These are phyloP conservation scores for Centaurea solstitialis DNA, from an alignment of 129 eudicot genomes.

Conservation along the genomic window DNA sequence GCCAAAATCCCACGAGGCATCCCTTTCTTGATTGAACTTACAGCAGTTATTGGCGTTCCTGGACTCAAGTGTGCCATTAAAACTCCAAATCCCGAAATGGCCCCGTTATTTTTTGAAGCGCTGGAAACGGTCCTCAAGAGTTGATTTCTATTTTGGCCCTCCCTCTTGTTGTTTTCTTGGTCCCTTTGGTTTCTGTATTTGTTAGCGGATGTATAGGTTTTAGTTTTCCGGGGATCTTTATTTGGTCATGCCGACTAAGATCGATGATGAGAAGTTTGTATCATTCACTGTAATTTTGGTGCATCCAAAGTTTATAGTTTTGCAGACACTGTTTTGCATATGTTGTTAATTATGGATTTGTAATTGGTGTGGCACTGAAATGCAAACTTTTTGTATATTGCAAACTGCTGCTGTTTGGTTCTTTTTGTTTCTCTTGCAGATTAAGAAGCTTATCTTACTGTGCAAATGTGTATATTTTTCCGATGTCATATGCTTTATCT, in stretches of 20 bases:
- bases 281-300: neutral
- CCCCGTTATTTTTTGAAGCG: slow-evolving; percentile 84
- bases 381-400: neutral
- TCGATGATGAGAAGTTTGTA: slow-evolving; percentile 12
- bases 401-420: neutral
- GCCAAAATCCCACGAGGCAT: slow-evolving; percentile 80
- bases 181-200: slow-evolving; percentile 5
- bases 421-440: neutral
- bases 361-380: neutral
- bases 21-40: slow-evolving; percentile 90
- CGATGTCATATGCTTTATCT: neutral
- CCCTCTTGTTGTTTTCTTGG: neutral
- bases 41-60: slow-evolving; percentile 72
- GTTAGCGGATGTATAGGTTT: slow-evolving; percentile 28
- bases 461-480: neutral
- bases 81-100: slow-evolving; percentile 88
- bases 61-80: slow-evolving; percentile 91
- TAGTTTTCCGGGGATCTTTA: neutral
- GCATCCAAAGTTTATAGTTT: neutral
- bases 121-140: slow-evolving; percentile 68
- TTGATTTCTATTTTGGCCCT: slow-evolving; percentile 20
- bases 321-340: neutral
- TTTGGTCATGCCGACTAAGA: neutral
- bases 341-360: neutral
- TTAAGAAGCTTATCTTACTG: neutral